Evolutionary conservation across 495 filamentous ascomycete genomes (phyloP).

Genomic region (Neurospora tetraspora): DNA sequence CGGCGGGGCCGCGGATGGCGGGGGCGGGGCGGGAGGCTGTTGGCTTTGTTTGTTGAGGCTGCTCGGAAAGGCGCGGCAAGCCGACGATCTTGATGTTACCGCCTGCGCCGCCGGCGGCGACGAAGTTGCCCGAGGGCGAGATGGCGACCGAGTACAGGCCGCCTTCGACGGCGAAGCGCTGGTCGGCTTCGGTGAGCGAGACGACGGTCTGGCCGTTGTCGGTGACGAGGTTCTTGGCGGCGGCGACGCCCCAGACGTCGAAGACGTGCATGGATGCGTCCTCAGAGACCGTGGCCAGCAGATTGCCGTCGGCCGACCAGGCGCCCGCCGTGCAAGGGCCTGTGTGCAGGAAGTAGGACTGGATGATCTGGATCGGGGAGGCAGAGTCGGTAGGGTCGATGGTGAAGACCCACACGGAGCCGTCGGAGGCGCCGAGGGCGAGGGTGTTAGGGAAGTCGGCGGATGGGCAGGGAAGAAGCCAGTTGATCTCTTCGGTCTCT

Average conservation of each 20-base stretch:
- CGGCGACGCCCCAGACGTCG: slow-evolving; percentile 80
- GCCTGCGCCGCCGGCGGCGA: slow-evolving; percentile 78
- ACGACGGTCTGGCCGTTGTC: slow-evolving; percentile 67
- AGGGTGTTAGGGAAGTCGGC: slow-evolving; percentile 64
- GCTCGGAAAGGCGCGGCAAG: slow-evolving; percentile 59
- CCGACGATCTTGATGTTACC: slow-evolving; percentile 77
- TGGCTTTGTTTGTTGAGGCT: slow-evolving; percentile 22
- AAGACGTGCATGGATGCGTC: slow-evolving; percentile 85
- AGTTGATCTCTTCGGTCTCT: slow-evolving; percentile 94
- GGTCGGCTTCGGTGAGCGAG: slow-evolving; percentile 69
- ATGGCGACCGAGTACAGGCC: slow-evolving; percentile 81
- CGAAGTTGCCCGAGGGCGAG: slow-evolving; percentile 63
- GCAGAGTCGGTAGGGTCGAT: slow-evolving; percentile 53
- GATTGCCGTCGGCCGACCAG: slow-evolving; percentile 80
- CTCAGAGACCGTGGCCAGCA: slow-evolving; percentile 84
- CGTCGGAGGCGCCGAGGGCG: slow-evolving; percentile 86
- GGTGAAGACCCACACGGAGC: slow-evolving; percentile 88
- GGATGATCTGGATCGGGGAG: slow-evolving; percentile 62
- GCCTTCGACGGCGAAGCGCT: slow-evolving; percentile 84
- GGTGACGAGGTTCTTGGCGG: slow-evolving; percentile 59
- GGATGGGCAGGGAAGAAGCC: slow-evolving; percentile 68
- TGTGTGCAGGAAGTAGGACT: slow-evolving; percentile 86
- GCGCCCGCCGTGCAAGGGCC: slow-evolving; percentile 77
- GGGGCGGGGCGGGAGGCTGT: slow-evolving; percentile 12
- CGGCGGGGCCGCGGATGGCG: slow-evolving; percentile 1